phyloP scores from a whole-genome alignment of 176 grass and related monocot genomes.

The Pharus latifolius region DNA sequence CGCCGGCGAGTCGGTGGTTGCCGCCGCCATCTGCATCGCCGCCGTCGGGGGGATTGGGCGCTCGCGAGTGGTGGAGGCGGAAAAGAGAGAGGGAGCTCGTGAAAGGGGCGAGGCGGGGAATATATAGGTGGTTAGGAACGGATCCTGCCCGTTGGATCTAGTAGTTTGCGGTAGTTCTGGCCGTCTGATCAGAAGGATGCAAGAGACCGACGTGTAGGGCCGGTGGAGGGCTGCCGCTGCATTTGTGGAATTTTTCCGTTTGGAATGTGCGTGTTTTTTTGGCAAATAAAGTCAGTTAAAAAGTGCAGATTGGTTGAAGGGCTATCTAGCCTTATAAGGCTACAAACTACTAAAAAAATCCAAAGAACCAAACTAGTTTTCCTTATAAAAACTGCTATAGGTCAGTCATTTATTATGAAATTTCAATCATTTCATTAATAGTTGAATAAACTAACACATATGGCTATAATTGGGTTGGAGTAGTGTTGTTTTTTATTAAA shows the following conservation, averaged over 20 bases:
- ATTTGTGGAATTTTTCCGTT: conserved; percentile 8
- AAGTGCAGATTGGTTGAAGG: background rate
- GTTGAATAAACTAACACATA: too few relatives aligned
- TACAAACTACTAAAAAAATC: background rate
- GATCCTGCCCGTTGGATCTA: conserved; percentile 45
- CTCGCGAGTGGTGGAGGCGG: too few relatives aligned
- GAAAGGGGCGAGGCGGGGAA: background rate
- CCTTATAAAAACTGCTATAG: too few relatives aligned
- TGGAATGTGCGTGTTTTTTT: conserved; percentile 10
- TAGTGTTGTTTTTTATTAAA: too few relatives aligned
- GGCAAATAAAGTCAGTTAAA: background rate
- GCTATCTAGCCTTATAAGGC: background rate
- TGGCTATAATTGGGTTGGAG: too few relatives aligned
- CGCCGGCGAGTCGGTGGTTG: conserved; percentile 13
- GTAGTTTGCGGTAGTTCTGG: conserved; percentile 1
- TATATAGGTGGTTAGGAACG: conserved; percentile 23
- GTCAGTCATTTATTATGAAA: too few relatives aligned
- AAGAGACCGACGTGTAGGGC: conserved; percentile 26
- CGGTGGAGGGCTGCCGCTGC: background rate
- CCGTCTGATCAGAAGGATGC: background rate
- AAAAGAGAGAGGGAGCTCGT: conserved; percentile 4
- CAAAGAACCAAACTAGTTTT: too few relatives aligned
- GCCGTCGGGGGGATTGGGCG: conserved; percentile 2
- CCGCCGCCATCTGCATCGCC: conserved; percentile 35
- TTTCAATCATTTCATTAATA: too few relatives aligned